These are phyloP conservation scores for Botryosphaeria dothidea DNA, from an alignment of 2,329 filamentous ascomycete species.

Conservation along the genomic window DNA sequence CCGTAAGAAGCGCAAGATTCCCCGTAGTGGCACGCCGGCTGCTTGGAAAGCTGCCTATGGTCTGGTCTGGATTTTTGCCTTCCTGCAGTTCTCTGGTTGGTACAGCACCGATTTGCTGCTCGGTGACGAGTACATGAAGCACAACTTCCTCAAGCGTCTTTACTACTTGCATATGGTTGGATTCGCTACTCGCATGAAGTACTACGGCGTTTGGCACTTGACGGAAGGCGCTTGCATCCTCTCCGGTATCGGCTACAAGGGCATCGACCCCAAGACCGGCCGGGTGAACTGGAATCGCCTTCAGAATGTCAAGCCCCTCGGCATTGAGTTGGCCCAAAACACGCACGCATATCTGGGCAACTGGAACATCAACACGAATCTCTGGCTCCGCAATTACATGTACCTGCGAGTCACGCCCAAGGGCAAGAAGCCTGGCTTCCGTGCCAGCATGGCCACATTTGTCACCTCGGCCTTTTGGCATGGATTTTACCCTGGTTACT, in stretches of 20 bases:
- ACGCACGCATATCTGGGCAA: slow-evolving; percentile 85
- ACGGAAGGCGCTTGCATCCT: slow-evolving; percentile 95
- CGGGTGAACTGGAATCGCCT: slow-evolving; percentile 88
- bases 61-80: slow-evolving; percentile 75
- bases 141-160: slow-evolving; percentile 70
- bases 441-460: slow-evolving; percentile 92
- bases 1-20: slow-evolving; percentile 87
- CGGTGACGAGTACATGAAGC: slow-evolving; percentile 64
- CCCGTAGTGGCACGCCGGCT: slow-evolving; percentile 84
- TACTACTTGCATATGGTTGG: slow-evolving; percentile 83
- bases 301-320: slow-evolving; percentile 83
- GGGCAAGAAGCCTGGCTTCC: slow-evolving; percentile 94
- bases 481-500: slow-evolving; percentile 96
- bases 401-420: slow-evolving; percentile 93
- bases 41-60: slow-evolving; percentile 73
- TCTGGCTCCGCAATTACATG: slow-evolving; percentile 94
- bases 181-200: slow-evolving; percentile 82
- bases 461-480: slow-evolving; percentile 96
- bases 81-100: slow-evolving; percentile 69
- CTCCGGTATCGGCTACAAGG: slow-evolving; percentile 90
- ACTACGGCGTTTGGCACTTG: slow-evolving; percentile 93
- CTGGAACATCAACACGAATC: slow-evolving; percentile 99
- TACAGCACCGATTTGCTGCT: slow-evolving; percentile 68
- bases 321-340: slow-evolving; percentile 89
- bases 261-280: slow-evolving; percentile 80